Conservation (phyloP, 768 basidiomycete species). For the Pulveroboletus sp. region DNA sequence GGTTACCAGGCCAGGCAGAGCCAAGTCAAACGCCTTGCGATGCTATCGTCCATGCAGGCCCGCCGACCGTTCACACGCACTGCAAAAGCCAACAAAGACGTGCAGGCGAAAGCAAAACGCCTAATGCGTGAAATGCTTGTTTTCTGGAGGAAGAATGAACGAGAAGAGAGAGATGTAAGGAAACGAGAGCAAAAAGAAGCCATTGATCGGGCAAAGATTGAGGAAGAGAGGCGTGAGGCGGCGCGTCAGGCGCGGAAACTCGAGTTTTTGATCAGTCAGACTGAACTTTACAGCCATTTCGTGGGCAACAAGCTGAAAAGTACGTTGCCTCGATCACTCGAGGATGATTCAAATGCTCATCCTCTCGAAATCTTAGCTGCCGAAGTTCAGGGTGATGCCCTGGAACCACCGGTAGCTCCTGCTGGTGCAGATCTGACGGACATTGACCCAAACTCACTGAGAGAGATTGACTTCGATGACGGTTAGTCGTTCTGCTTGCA, state of each 20-base stretch:
- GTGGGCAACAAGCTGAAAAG: conserved; percentile 95
- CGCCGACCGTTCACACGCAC: conserved; percentile 73
- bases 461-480: conserved; percentile 88
- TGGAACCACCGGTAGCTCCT: conserved; percentile 42
- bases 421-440: conserved; percentile 59
- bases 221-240: conserved; percentile 92
- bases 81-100: conserved; percentile 76
- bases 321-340: conserved; percentile 35
- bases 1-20: conserved; percentile 65
- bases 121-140: conserved; percentile 95
- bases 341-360: conserved; percentile 16
- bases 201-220: conserved; percentile 78
- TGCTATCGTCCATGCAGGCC: conserved; percentile 72
- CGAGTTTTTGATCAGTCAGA: conserved; percentile 98
- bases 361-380: conserved; percentile 48
- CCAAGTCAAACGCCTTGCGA: conserved; percentile 75
- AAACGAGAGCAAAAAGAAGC: conserved; percentile 96
- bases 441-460: conserved; percentile 49
- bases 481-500: conserved; percentile 46
- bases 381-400: conserved; percentile 66
- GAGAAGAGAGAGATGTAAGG: conserved; percentile 89
- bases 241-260: conserved; percentile 93
- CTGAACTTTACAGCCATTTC: conserved; percentile 98
- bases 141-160: conserved; percentile 98
- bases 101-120: conserved; percentile 80